Evolutionary conservation across 352 stramenopile genomes (phyloP).

Genomic region (Phytophthora pini): DNA sequence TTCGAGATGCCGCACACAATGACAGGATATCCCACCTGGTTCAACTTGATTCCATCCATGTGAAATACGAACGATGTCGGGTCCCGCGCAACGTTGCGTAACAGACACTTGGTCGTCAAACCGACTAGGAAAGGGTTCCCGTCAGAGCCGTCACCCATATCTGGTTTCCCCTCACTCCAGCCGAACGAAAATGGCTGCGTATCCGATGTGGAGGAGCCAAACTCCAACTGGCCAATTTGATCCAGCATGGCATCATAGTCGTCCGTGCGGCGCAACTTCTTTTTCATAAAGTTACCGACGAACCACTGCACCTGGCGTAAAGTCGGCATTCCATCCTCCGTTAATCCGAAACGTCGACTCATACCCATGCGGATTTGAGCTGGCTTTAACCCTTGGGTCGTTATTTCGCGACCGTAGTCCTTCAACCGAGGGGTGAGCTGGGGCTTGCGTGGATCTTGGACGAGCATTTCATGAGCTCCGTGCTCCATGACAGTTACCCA

Average conservation of each 20-base stretch:
- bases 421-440: neutral
- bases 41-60: neutral
- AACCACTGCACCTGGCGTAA: conserved; percentile 5
- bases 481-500: conserved; percentile 1
- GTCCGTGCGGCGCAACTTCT: neutral
- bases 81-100: neutral
- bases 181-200: conserved; percentile 2
- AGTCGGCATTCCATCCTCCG: neutral
- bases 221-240: neutral
- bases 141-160: neutral
- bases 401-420: conserved; percentile 5
- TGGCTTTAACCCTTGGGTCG: neutral
- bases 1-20: neutral
- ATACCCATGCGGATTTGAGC: neutral
- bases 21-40: conserved; percentile 2
- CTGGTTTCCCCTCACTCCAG: neutral
- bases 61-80: neutral
- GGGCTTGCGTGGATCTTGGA: neutral
- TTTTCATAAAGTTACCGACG: neutral
- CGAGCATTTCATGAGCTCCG: neutral
- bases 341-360: neutral
- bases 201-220: neutral
- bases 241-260: neutral
- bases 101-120: neutral
- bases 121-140: neutral